phyloP scores from a whole-genome alignment of 768 basidiomycete species.

The Chalciporus piperatus region DNA sequence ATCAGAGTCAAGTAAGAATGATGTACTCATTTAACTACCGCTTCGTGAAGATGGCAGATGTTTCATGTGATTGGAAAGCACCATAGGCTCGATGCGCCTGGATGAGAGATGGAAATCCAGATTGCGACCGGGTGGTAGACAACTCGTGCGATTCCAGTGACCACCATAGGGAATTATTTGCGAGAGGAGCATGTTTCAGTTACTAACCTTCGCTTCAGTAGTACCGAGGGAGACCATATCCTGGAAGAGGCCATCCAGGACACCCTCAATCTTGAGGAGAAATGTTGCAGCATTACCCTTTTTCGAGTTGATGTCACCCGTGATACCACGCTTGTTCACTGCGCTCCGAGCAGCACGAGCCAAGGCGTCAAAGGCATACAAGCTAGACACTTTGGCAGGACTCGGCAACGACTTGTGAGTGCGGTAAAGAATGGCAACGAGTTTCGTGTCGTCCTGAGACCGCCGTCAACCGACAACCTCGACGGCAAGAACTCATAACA shows the following conservation, averaged over 20 bases:
- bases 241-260: constrained; percentile 84
- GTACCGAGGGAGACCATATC: constrained; percentile 71
- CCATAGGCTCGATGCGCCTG: constrained; percentile 14
- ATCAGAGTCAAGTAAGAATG: constrained; percentile 34
- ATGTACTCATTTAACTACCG: constrained; percentile 41
- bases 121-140: constrained; percentile 7
- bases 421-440: constrained; percentile 86
- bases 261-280: constrained; percentile 83
- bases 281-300: constrained; percentile 80
- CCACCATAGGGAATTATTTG: constrained; percentile 1
- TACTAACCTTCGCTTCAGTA: constrained; percentile 84
- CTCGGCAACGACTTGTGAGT: constrained; percentile 78
- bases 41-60: constrained; percentile 15
- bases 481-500: background rate
- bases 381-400: constrained; percentile 73
- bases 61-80: constrained; percentile 31
- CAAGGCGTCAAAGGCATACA: constrained; percentile 94
- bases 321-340: constrained; percentile 60
- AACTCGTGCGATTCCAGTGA: constrained; percentile 9
- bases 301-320: constrained; percentile 51
- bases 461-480: background rate
- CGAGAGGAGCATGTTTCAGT: constrained; percentile 5
- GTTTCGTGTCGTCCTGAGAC: constrained; percentile 73
- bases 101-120: background rate
- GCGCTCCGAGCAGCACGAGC: constrained; percentile 76